These are phyloP conservation scores for Pterula multifida DNA, from an alignment of 1,284 basidiomycete species.

Conservation along the genomic window DNA sequence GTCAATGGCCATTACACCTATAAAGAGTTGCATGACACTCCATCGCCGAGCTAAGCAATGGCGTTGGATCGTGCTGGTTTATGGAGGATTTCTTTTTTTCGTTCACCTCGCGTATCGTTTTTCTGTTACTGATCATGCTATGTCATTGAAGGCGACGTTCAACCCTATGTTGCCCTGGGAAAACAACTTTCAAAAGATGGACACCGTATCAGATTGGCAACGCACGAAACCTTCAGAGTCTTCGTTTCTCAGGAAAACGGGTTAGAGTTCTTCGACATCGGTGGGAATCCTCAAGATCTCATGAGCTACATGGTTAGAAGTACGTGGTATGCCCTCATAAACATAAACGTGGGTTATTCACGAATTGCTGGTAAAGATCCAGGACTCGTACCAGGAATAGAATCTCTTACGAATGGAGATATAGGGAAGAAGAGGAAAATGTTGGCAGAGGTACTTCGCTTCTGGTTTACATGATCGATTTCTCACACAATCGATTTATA, in stretches of 20 bases:
- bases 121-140: background rate
- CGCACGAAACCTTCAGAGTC: slow-evolving; percentile 48
- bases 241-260: slow-evolving; percentile 36
- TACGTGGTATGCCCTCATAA: slow-evolving; percentile 15
- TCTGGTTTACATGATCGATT: background rate
- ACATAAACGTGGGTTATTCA: slow-evolving; percentile 1
- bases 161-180: slow-evolving; percentile 58
- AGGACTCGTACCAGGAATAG: slow-evolving; percentile 38
- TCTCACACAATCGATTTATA: slow-evolving; percentile 9
- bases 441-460: slow-evolving; percentile 24
- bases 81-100: background rate
- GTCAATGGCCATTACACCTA: background rate
- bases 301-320: slow-evolving; percentile 54
- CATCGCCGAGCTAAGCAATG: too few relatives aligned
- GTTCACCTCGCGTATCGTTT: background rate
- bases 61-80: too few relatives aligned
- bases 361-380: too few relatives aligned
- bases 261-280: slow-evolving; percentile 45
- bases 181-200: slow-evolving; percentile 37
- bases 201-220: slow-evolving; percentile 55
- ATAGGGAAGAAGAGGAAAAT: slow-evolving; percentile 33
- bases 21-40: too few relatives aligned
- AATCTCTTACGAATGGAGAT: slow-evolving; percentile 35
- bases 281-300: slow-evolving; percentile 46
- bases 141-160: slow-evolving; percentile 43